Base-by-base conservation (phyloP, 1,284 basidiomycete species). In the Ganoderma lingzhi region DNA sequence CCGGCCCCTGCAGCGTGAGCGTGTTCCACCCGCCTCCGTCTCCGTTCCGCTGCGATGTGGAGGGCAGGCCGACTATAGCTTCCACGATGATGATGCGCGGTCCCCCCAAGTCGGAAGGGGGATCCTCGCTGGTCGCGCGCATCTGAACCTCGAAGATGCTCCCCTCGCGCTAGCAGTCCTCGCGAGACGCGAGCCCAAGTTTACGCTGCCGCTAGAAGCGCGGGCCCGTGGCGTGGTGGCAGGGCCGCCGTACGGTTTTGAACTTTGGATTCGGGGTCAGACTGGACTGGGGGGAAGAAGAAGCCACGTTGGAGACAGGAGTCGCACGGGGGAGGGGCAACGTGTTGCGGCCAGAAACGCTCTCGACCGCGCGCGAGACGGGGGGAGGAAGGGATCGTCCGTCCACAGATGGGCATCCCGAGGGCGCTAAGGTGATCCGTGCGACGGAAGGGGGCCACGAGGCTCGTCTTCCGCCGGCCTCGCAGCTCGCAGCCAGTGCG, bases 391-490 rank as follows among this genome's bases (percentile, higher is more conserved):
- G 56, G 56, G 56, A 59, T 59, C 56, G 56, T 59, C 56, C n/a
- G 56, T 32, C 19, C 56, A 59, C 9, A 59, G 32, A 59, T 32
- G 56, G 56, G 35, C 35, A 59, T 39, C 56, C 56, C 56, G 56
- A 59, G 56, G 56, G 56, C 56, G 56, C 56, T 39, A 37, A 39
- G 19, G 30, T 59, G 56, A 59, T 59, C 56, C 56, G 56, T 59
- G 56, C 56, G 56, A 59, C 56, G 35, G 56, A 59, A 39, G 32
- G 56, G 19, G 19, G 35, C 56, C 56, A 59, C 56, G 56, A 59
- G 56, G 56, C 56, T 6, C 35, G 56, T 59, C 56, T 59, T 59
- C 56, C 56, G 17, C 17, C 56, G 56, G 30, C 56, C 15, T 37
- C 32, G 56, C 56, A 58, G 45, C 48, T 51, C 48, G 48, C 48